phyloP scores from a whole-genome alignment of 2,329 filamentous ascomycete genomes.

The Macrophomina phaseolina region DNA sequence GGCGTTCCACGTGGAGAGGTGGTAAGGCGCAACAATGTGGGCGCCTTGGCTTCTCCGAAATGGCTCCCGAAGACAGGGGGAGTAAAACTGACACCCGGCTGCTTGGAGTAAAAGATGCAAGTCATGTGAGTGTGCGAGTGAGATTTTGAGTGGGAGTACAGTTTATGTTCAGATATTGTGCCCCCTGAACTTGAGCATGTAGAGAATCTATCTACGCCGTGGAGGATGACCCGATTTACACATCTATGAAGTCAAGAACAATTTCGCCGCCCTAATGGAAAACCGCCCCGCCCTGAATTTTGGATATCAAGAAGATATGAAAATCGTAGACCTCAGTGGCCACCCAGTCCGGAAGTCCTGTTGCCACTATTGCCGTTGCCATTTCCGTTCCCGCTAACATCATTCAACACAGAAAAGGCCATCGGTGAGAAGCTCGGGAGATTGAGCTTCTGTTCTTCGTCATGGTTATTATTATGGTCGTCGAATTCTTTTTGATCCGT shows the following conservation, averaged over 20 bases:
- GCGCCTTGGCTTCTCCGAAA: neutral
- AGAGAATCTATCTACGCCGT: neutral
- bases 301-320: constrained; percentile 10
- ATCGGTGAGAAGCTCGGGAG: constrained; percentile 16
- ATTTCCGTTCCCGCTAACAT: neutral
- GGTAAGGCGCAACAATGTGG: neutral
- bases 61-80: neutral
- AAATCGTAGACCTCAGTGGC: neutral
- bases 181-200: neutral
- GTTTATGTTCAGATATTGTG: neutral
- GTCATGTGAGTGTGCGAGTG: neutral
- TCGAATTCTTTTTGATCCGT: neutral
- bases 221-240: neutral
- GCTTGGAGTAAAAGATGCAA: neutral
- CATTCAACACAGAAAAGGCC: constrained; percentile 11
- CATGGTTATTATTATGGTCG: neutral
- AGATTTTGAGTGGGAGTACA: no score
- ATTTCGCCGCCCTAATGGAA: neutral
- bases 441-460: constrained; percentile 2
- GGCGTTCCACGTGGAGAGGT: neutral
- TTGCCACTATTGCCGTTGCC: neutral
- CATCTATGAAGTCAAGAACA: neutral
- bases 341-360: neutral
- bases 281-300: neutral
- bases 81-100: neutral